Percentiles rank a stretch among this genome's conserved stretches.
phyloP scores from a whole-genome alignment of 441 rosid genomes.

The Erodium trifolium region DNA sequence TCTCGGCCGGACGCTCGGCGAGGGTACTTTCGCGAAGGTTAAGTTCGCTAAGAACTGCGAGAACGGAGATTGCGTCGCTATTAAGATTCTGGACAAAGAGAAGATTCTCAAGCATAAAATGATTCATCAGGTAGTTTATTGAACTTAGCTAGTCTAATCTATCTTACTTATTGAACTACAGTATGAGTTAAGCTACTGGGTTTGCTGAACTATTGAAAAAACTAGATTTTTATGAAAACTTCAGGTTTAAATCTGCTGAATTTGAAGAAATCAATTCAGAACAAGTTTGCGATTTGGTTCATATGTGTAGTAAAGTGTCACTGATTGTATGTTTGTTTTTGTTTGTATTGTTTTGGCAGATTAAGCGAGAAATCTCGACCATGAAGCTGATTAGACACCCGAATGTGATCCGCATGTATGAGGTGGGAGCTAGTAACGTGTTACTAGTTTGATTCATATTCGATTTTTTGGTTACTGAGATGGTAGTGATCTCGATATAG shows the following conservation, averaged over 20 bases:
- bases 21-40: conserved; percentile 94
- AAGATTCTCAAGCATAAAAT: conserved; percentile 77
- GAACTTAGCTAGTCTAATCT: not conserved
- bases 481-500: conserved; percentile 33
- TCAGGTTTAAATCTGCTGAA: not conserved
- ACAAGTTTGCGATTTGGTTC: not conserved
- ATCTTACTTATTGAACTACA: not conserved
- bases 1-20: conserved; percentile 84
- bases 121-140: conserved; percentile 65
- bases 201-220: too few species aligned
- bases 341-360: conserved; percentile 40
- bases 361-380: conserved; percentile 90
- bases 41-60: conserved; percentile 72
- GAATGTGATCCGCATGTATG: conserved; percentile 88
- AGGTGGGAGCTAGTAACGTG: conserved; percentile 40
- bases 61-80: conserved; percentile 71
- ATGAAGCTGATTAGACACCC: conserved; percentile 93
- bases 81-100: conserved; percentile 87
- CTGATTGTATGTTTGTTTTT: not conserved
- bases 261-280: not conserved
- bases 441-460: not conserved
- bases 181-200: too few species aligned
- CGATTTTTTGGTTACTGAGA: not conserved
- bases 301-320: not conserved
- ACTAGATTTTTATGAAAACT: too few species aligned